Evolutionary conservation across 2,329 filamentous ascomycete genomes (phyloP).

Genomic region (Fusarium sacchari): DNA sequence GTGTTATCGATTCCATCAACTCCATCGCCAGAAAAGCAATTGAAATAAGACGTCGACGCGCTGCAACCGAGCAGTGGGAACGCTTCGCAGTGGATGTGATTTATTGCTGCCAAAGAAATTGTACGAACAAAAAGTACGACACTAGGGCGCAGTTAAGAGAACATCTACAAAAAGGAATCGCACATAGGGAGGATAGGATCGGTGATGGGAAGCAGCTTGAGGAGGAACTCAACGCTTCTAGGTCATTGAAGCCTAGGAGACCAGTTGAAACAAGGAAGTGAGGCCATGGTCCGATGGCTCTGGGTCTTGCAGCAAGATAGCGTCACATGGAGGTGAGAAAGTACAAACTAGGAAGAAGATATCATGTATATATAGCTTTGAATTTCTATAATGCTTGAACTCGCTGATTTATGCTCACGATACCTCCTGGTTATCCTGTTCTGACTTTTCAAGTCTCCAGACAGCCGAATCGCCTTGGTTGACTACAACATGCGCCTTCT

Average conservation of each 20-base stretch:
- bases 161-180: not conserved
- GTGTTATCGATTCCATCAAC: fast-evolving
- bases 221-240: not conserved
- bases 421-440: fast-evolving
- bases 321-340: too few relatives aligned
- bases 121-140: too few relatives aligned
- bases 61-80: not conserved
- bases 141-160: not conserved
- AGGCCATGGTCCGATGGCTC: not conserved
- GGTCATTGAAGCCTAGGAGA: fast-evolving
- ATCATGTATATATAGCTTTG: not conserved
- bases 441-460: fast-evolving
- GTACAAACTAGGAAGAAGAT: not conserved
- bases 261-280: not conserved
- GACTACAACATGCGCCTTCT: conserved; percentile 14
- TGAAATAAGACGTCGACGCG: not conserved
- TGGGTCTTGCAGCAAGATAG: too few relatives aligned
- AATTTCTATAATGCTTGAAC: not conserved
- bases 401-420: fast-evolving
- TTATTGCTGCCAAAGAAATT: too few relatives aligned
- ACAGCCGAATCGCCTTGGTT: not conserved
- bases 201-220: not conserved
- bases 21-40: fast-evolving
- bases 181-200: fast-evolving
- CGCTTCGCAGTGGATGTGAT: not conserved